A percentile compares a stretch with the other conserved stretches of the same genome.
phyloP scores from a whole-genome alignment of 768 basidiomycete genomes.

The Mycena rebaudengoi region DNA sequence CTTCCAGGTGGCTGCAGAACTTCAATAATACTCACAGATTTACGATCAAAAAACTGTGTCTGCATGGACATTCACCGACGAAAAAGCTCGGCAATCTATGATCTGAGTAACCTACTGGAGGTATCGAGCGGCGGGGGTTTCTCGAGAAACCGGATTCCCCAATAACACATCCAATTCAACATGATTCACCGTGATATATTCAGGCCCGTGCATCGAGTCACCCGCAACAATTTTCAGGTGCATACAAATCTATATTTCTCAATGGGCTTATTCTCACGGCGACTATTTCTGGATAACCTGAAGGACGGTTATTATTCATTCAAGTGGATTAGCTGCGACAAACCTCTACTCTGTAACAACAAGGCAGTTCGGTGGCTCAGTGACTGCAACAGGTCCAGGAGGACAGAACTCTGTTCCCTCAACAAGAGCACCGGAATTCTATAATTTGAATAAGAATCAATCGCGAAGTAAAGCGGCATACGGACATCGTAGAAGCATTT shows the following conservation, averaged over 20 bases:
- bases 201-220: constrained; percentile 6
- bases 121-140: too few relatives aligned
- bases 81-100: too few relatives aligned
- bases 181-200: constrained; percentile 5
- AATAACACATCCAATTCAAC: too few relatives aligned
- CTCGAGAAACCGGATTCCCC: too few relatives aligned
- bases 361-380: neutral
- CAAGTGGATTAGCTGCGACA: constrained; percentile 6
- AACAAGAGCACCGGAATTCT: constrained; percentile 5
- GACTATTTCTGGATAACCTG: constrained; percentile 5
- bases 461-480: constrained; percentile 8
- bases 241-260: constrained; percentile 1
- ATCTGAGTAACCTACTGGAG: too few relatives aligned
- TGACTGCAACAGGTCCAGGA: constrained; percentile 4
- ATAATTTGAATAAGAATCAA: constrained; percentile 3
- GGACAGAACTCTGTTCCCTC: constrained; percentile 6
- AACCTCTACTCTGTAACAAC: constrained; percentile 5
- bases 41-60: too few relatives aligned
- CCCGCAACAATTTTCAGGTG: constrained; percentile 5
- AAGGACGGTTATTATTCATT: constrained; percentile 7
- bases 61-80: too few relatives aligned
- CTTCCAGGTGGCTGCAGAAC: too few relatives aligned
- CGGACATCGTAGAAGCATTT: constrained; percentile 7
- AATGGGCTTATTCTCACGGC: neutral
- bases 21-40: too few relatives aligned